Percentiles rank a stretch among this genome's conserved stretches.
These are phyloP conservation scores for Rutstroemia sp. DNA, from an alignment of 2,329 filamentous ascomycete genomes.

Conservation along the genomic window DNA sequence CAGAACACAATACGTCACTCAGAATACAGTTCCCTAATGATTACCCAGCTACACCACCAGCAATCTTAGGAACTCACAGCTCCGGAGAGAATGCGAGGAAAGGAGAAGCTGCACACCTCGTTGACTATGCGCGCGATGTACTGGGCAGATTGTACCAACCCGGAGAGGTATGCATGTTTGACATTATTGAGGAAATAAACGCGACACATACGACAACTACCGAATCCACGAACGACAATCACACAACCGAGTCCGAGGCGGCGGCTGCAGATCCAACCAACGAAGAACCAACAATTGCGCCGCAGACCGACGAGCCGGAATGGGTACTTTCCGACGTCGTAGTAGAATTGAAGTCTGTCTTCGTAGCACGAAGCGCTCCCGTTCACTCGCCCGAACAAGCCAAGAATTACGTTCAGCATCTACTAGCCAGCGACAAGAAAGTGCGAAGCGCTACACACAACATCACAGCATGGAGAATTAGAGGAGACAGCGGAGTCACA, in stretches of 20 bases:
- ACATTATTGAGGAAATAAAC: slow-evolving; percentile 72
- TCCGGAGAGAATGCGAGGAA: slow-evolving; percentile 60
- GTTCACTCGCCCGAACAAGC: slow-evolving; percentile 68
- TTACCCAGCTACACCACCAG: slow-evolving; percentile 71
- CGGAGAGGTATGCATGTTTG: slow-evolving; percentile 80
- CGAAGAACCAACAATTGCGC: slow-evolving; percentile 11
- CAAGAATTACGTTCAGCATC: slow-evolving; percentile 60
- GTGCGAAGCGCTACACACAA: slow-evolving; percentile 88
- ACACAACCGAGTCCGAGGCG: not conserved
- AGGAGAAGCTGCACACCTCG: slow-evolving; percentile 64
- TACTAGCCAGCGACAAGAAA: slow-evolving; percentile 76
- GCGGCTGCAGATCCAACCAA: not conserved
- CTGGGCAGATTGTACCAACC: slow-evolving; percentile 61
- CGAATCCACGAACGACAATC: not conserved
- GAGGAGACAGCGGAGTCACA: slow-evolving; percentile 42
- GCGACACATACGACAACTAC: slow-evolving; percentile 13
- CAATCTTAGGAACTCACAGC: slow-evolving; percentile 70
- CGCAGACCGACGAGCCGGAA: slow-evolving; percentile 29
- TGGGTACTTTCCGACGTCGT: slow-evolving; percentile 73
- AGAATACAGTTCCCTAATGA: slow-evolving; percentile 60
- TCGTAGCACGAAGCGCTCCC: slow-evolving; percentile 68
- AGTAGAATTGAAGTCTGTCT: slow-evolving; percentile 79
- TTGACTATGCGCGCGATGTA: slow-evolving; percentile 61
- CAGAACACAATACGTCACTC: slow-evolving; percentile 47
- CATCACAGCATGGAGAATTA: slow-evolving; percentile 89